Evolutionary conservation across 2,329 filamentous ascomycete genomes (phyloP).

Genomic region (Fusarium xyrophilum): DNA sequence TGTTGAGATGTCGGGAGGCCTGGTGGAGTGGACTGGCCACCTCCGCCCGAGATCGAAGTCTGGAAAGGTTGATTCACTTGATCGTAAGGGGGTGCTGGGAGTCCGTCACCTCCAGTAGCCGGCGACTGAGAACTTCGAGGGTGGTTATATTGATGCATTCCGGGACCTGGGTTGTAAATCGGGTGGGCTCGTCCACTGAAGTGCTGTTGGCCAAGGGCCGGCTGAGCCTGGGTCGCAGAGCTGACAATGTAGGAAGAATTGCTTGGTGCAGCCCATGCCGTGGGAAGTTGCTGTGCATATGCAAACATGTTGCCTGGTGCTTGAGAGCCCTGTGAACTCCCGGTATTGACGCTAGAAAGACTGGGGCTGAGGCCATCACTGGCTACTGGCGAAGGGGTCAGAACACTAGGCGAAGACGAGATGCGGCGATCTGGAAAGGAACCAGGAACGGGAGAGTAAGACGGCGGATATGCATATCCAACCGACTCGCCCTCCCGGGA

Average conservation of each 20-base stretch:
- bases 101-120: constrained; percentile 62
- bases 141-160: constrained; percentile 49
- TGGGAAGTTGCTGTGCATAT: constrained; percentile 63
- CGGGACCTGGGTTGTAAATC: constrained; percentile 59
- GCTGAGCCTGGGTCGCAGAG: constrained; percentile 48
- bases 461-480: constrained; percentile 36
- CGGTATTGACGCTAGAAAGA: constrained; percentile 67
- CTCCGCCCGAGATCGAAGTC: constrained; percentile 61
- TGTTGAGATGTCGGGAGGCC: constrained; percentile 43
- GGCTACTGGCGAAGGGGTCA: constrained; percentile 54
- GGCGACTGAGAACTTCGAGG: constrained; percentile 54
- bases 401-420: constrained; percentile 45
- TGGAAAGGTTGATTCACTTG: constrained; percentile 71
- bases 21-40: constrained; percentile 45
- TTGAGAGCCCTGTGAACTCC: constrained; percentile 65
- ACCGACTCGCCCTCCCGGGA: constrained; percentile 35
- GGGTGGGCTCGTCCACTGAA: constrained; percentile 42
- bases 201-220: constrained; percentile 39
- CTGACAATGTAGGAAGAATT: constrained; percentile 60
- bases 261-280: constrained; percentile 66
- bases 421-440: constrained; percentile 40
- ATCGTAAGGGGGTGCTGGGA: constrained; percentile 73
- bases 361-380: constrained; percentile 68
- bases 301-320: constrained; percentile 57
- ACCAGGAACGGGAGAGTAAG: constrained; percentile 38